Evolutionary conservation across 805 yeast species (phyloP).

Genomic region (Priceomyces fermenticarens): DNA sequence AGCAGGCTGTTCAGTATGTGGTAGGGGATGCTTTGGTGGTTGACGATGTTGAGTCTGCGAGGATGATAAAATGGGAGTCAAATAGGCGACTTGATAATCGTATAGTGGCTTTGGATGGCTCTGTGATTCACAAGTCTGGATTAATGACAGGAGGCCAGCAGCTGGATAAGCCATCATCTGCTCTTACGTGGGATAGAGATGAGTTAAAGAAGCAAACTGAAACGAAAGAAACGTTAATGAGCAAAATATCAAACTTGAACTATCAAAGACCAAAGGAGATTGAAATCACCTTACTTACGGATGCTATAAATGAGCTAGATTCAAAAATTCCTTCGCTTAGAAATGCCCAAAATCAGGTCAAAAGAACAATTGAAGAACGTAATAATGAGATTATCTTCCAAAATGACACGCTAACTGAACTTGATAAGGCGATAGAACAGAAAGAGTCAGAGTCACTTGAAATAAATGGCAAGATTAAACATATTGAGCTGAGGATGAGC

Average conservation of each 20-base stretch:
- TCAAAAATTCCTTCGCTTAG: constrained; percentile 43
- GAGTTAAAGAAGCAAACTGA: constrained; percentile 54
- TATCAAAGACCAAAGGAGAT: constrained; percentile 52
- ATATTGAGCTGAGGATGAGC: constrained; percentile 14
- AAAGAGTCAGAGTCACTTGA: constrained; percentile 11
- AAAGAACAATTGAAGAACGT: constrained; percentile 44
- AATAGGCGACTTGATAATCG: constrained; percentile 50
- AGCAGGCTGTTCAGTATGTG: constrained; percentile 75
- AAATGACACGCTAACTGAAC: constrained; percentile 17
- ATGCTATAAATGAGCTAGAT: constrained; percentile 39
- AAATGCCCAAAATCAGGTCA: constrained; percentile 41
- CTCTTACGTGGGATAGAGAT: constrained; percentile 67
- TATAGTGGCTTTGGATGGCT: constrained; percentile 79
- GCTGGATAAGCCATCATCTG: constrained; percentile 36
- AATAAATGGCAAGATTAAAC: constrained; percentile 16
- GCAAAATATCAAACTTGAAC: constrained; percentile 48
- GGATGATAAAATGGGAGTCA: constrained; percentile 65
- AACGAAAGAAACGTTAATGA: constrained; percentile 48
- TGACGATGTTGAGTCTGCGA: constrained; percentile 67
- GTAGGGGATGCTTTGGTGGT: constrained; percentile 80
- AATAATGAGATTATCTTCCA: constrained; percentile 53
- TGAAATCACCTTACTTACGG: constrained; percentile 53
- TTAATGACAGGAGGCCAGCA: constrained; percentile 88
- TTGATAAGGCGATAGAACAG: constrained; percentile 15
- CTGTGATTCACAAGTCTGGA: constrained; percentile 80